Evolutionary conservation across 1,284 basidiomycete genomes (phyloP).

Genomic region (Singerocomus rubriflavus): DNA sequence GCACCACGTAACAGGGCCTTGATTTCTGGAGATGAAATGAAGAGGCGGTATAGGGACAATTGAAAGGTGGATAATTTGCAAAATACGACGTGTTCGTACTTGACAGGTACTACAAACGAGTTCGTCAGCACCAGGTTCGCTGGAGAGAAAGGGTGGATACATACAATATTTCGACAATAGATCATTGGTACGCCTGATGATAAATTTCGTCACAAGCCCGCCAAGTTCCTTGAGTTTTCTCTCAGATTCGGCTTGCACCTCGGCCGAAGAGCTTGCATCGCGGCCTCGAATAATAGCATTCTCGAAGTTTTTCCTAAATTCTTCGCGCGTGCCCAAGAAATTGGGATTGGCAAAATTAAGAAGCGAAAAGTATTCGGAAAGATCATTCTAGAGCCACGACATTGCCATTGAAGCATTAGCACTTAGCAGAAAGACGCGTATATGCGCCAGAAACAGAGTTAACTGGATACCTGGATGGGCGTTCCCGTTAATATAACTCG

Average conservation of each 20-base stretch:
- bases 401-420: background rate
- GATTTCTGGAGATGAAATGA: constrained; percentile 94
- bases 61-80: constrained; percentile 90
- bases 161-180: constrained; percentile 93
- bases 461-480: constrained; percentile 73
- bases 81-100: constrained; percentile 99
- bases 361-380: constrained; percentile 95
- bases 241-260: constrained; percentile 80
- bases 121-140: constrained; percentile 8
- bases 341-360: constrained; percentile 97
- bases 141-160: constrained; percentile 33
- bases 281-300: constrained; percentile 91
- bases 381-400: constrained; percentile 68
- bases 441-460: background rate
- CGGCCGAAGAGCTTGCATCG: constrained; percentile 86
- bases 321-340: constrained; percentile 86
- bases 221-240: constrained; percentile 93
- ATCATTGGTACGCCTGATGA: constrained; percentile 97
- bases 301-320: constrained; percentile 98
- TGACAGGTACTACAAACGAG: constrained; percentile 79
- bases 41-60: constrained; percentile 84
- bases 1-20: constrained; percentile 87
- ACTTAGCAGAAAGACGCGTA: constrained; percentile 1
- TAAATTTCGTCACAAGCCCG: constrained; percentile 91
- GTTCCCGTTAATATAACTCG: constrained; percentile 97